A percentile compares a stretch with the other conserved stretches of the same genome.
Evolutionary conservation across 352 stramenopile species (phyloP).

Genomic region (Phytopythium vexans): DNA sequence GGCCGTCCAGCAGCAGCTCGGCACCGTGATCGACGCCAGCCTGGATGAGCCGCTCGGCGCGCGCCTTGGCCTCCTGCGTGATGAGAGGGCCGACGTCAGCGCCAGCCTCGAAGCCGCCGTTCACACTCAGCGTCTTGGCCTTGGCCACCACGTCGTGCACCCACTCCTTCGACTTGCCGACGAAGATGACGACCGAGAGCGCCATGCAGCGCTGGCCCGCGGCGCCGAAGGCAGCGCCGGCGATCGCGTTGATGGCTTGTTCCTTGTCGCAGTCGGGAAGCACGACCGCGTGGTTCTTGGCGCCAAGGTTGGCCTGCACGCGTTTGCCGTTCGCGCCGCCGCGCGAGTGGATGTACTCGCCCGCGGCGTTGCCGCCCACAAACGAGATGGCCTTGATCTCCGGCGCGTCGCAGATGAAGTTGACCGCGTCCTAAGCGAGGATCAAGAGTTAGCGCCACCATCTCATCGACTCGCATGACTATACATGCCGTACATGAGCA

Average conservation of each 20-base stretch:
- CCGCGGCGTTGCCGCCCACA: slow-evolving; percentile 91
- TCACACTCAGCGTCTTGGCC: slow-evolving; percentile 90
- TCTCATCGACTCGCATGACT: background rate
- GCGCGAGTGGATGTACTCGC: slow-evolving; percentile 93
- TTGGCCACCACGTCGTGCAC: slow-evolving; percentile 90
- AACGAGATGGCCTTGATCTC: slow-evolving; percentile 97
- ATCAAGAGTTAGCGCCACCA: slow-evolving; percentile 3
- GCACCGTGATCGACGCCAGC: slow-evolving; percentile 88
- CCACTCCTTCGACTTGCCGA: slow-evolving; percentile 93
- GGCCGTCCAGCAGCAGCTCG: slow-evolving; percentile 90
- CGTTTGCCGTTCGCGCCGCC: slow-evolving; percentile 90
- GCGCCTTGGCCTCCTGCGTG: slow-evolving; percentile 81
- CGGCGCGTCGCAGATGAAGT: slow-evolving; percentile 94
- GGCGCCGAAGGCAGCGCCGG: slow-evolving; percentile 94
- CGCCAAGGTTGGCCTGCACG: slow-evolving; percentile 95
- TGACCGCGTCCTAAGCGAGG: slow-evolving; percentile 77
- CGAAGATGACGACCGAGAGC: slow-evolving; percentile 93
- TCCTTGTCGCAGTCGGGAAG: slow-evolving; percentile 94
- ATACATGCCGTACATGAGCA: slow-evolving; percentile 43
- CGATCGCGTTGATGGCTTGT: slow-evolving; percentile 80
- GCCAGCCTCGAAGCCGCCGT: slow-evolving; percentile 71
- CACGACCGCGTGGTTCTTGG: slow-evolving; percentile 98
- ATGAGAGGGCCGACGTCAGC: slow-evolving; percentile 90
- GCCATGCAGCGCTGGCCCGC: slow-evolving; percentile 98
- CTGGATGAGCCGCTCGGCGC: slow-evolving; percentile 89